Evolutionary conservation across 1,284 basidiomycete species (phyloP), one percentile per base, ranked within the genome.

Genomic region (Mycena citricolor): DNA sequence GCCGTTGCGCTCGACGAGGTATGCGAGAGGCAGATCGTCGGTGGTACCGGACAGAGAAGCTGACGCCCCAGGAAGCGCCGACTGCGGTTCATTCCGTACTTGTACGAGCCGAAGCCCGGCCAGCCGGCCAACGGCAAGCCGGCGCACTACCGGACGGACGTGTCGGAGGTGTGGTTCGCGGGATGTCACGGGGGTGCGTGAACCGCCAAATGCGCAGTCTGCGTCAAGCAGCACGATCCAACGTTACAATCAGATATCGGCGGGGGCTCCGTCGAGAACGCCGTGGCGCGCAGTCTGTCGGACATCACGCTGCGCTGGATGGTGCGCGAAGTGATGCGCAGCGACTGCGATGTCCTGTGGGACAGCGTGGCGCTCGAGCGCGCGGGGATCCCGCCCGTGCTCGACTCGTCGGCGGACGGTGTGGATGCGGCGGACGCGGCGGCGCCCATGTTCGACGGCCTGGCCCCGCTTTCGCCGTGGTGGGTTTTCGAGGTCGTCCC

Each of bases 1-100:
- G 81, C 79, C 0, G 63, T 83, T 20, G 66, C 82, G n/a, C 69
- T 84, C 24, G 82, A 83, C 46, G 81, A 84, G 60, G 78, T 78
- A n/a, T n/a, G n/a, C n/a, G n/a, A n/a, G n/a, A n/a, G n/a, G n/a
- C 48, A 40, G 60, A 40, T 42, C 56, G 13, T 39, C 23, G 11
- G 19, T 40, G 37, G 32, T 26, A 16, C 19, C 22, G 30, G 36
- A 38, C 21, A 12, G 16, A 14, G 23, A 32, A 21, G 8, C 24
- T 8, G 24, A 31, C 17, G 37, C 34, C 24, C n/a, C 7, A 24
- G 47, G 34, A 32, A 83, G 77, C 76, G 64, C 48, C 77, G 80
- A 25, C 63, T 71, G 13, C 74, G 70, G 55, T 83, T 77, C 52
- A 58, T 61, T 16, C 77, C 81, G 5, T 77, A 74, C 48, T 47